Percentiles rank a stretch among this genome's conserved stretches.
phyloP scores from a whole-genome alignment of 108 stramenopile species.

The Nitzschia sp. region DNA sequence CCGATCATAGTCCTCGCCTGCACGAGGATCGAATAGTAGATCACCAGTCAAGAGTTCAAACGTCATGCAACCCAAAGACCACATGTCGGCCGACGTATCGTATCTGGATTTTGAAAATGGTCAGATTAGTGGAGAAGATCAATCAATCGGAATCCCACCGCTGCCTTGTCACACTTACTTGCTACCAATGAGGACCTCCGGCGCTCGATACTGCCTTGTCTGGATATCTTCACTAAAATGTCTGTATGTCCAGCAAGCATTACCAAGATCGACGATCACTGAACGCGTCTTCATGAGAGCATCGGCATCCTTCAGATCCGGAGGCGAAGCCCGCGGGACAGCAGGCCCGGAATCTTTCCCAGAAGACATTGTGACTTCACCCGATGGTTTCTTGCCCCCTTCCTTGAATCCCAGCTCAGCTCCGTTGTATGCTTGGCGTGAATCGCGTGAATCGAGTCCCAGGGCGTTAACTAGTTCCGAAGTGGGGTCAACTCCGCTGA shows the following conservation, averaged over 20 bases:
- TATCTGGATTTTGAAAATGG: constrained; percentile 66
- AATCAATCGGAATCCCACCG: not conserved
- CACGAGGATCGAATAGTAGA: constrained; percentile 96
- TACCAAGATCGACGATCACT: constrained; percentile 96
- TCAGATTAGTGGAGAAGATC: too few species aligned
- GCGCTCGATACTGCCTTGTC: constrained; percentile 96
- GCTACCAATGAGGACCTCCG: constrained; percentile 92
- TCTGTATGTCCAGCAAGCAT: constrained; percentile 97
- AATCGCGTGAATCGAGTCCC: constrained; percentile 28
- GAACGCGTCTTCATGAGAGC: constrained; percentile 65
- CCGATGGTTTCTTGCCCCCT: constrained; percentile 48
- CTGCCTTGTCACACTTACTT: constrained; percentile 48
- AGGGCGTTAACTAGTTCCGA: constrained; percentile 45
- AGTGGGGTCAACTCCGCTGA: constrained; percentile 72
- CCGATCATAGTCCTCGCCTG: constrained; percentile 90
- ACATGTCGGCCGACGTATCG: constrained; percentile 97
- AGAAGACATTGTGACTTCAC: constrained; percentile 27
- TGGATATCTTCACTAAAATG: constrained; percentile 99
- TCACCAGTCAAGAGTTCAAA: constrained; percentile 98
- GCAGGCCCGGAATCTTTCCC: constrained; percentile 37
- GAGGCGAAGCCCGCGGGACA: constrained; percentile 54
- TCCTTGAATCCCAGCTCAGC: constrained; percentile 40
- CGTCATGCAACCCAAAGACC: constrained; percentile 97
- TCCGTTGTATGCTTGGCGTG: constrained; percentile 20
- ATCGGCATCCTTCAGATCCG: constrained; percentile 71